A percentile compares a stretch with the other conserved stretches of the same genome.
Evolutionary conservation across 306 rosid species (phyloP).

Genomic region (Trichosanthes truncata): DNA sequence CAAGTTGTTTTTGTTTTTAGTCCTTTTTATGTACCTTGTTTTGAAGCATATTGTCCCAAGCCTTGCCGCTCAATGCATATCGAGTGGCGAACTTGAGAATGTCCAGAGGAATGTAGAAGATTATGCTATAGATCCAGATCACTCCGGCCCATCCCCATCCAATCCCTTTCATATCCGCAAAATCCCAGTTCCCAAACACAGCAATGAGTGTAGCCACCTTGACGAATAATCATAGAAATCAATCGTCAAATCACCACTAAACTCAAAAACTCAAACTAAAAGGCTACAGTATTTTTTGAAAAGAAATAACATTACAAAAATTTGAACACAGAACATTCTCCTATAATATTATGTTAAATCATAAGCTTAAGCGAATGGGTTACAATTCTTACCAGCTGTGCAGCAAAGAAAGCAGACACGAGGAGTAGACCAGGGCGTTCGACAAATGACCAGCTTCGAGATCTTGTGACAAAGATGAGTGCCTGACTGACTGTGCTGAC

Average conservation of each 20-base stretch:
- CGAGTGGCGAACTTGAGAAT: constrained; percentile 53
- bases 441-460: constrained; percentile 70
- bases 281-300: no score
- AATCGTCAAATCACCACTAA: background rate
- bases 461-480: constrained; percentile 82
- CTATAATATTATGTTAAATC: no score
- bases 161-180: constrained; percentile 57
- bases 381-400: constrained; percentile 51
- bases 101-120: constrained; percentile 68
- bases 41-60: constrained; percentile 64
- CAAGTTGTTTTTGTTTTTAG: no score
- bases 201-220: constrained; percentile 70
- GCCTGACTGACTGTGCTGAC: constrained; percentile 87
- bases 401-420: constrained; percentile 42
- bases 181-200: constrained; percentile 69
- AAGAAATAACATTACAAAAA: background rate
- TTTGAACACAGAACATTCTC: no score
- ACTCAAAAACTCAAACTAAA: no score
- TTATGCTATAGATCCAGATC: constrained; percentile 67
- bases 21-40: constrained; percentile 28
- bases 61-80: constrained; percentile 71
- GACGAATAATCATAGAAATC: background rate
- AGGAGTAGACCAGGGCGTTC: constrained; percentile 81
- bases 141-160: constrained; percentile 98
- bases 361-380: background rate